A percentile compares a stretch with the other conserved stretches of the same genome.
Conservation (phyloP, 345 rosid species). For the Erodium maritimum region DNA sequence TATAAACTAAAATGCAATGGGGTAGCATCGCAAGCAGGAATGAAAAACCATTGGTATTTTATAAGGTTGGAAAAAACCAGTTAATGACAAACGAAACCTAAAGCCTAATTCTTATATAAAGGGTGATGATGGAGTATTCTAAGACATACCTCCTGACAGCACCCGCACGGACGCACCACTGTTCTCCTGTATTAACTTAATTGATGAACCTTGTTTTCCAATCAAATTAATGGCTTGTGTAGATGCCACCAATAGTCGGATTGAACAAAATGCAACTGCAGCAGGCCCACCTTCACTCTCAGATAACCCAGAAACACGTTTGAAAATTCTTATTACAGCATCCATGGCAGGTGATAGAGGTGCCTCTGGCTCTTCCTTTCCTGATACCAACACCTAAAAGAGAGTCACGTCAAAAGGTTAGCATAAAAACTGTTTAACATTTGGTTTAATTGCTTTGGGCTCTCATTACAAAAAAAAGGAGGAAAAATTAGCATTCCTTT, state of each 20-base stretch:
- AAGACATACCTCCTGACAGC: slow-evolving; percentile 47
- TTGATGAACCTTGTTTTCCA: slow-evolving; percentile 80
- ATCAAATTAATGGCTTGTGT: slow-evolving; percentile 81
- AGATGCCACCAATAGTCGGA: slow-evolving; percentile 63
- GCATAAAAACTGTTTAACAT: not conserved
- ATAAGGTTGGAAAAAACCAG: not conserved
- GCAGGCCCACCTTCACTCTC: slow-evolving; percentile 26
- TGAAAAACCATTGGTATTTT: not conserved
- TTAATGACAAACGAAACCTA: not conserved
- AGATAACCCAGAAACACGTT: slow-evolving; percentile 35
- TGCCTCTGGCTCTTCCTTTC: slow-evolving; percentile 46
- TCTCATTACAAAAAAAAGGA: not conserved
- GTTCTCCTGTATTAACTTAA: slow-evolving; percentile 73
- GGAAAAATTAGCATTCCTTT: no score
- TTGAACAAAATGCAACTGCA: slow-evolving; percentile 42
- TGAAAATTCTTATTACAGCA: slow-evolving; percentile 38
- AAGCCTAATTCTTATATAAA: not conserved
- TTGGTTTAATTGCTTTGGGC: not conserved
- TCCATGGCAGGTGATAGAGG: slow-evolving; percentile 50
- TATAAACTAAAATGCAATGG: no score
- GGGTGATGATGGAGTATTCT: not conserved
- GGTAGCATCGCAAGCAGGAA: no score
- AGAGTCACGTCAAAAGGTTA: not conserved
- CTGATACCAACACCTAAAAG: slow-evolving; percentile 41
- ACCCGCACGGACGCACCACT: slow-evolving; percentile 72